phyloP scores from a whole-genome alignment of 1,284 basidiomycete genomes.

The Schizopora paradoxa region DNA sequence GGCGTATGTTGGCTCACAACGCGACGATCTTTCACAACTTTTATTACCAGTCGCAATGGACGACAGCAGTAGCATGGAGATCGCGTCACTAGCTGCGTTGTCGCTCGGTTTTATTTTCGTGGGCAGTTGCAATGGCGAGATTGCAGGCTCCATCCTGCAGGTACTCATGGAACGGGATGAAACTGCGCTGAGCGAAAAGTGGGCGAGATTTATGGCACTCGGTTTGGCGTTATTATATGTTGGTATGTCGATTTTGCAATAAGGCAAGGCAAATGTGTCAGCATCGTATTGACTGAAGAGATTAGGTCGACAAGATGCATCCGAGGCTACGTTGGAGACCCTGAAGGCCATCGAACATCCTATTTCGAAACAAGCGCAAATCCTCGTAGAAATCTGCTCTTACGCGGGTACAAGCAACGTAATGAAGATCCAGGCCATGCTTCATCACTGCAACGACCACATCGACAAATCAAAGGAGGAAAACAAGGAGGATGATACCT shows the following conservation, averaged over 20 bases:
- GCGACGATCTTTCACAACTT: slow-evolving; percentile 78
- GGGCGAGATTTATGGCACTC: slow-evolving; percentile 87
- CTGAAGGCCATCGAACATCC: slow-evolving; percentile 94
- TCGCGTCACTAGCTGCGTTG: slow-evolving; percentile 81
- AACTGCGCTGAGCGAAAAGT: slow-evolving; percentile 81
- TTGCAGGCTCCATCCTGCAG: slow-evolving; percentile 87
- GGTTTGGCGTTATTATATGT: slow-evolving; percentile 91
- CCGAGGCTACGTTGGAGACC: slow-evolving; percentile 93
- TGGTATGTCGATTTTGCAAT: slow-evolving; percentile 42
- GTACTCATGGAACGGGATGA: slow-evolving; percentile 87
- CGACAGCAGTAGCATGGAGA: slow-evolving; percentile 82
- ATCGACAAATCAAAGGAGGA: slow-evolving; percentile 60
- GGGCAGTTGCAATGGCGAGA: slow-evolving; percentile 92
- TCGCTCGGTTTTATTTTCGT: slow-evolving; percentile 95
- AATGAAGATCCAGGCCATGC: slow-evolving; percentile 87
- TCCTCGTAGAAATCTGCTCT: slow-evolving; percentile 91
- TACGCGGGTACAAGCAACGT: slow-evolving; percentile 97
- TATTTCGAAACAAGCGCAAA: slow-evolving; percentile 85
- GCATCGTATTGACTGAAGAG: slow-evolving; percentile 4
- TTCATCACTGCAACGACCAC: slow-evolving; percentile 93
- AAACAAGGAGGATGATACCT: slow-evolving; percentile 69
- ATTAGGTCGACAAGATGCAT: slow-evolving; percentile 83
- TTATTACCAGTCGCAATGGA: slow-evolving; percentile 82
- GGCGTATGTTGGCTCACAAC: slow-evolving; percentile 90
- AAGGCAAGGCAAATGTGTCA: slow-evolving; percentile 3